Conservation (phyloP, 2,329 filamentous ascomycete genomes). For the Colletotrichum eleusines region DNA sequence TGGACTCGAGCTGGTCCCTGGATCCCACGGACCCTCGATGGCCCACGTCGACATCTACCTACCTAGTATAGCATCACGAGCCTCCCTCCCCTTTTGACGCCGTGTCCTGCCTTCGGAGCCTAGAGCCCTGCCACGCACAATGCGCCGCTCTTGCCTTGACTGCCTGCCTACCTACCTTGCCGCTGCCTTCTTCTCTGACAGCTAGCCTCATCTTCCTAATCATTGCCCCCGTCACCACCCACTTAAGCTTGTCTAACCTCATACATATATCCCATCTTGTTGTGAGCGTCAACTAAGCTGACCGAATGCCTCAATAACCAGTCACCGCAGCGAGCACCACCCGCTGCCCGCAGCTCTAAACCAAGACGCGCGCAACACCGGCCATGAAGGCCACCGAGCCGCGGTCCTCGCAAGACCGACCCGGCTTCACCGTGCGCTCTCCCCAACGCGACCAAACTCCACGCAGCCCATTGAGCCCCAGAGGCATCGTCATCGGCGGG, state of each 20-base stretch:
- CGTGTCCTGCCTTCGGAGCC: slow-evolving; percentile 21
- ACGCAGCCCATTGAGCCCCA: slow-evolving; percentile 32
- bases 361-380: slow-evolving; percentile 13
- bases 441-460: slow-evolving; percentile 31
- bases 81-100: slow-evolving; percentile 22
- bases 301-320: slow-evolving; percentile 38
- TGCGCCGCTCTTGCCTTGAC: slow-evolving; percentile 24
- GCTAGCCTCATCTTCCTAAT: slow-evolving; percentile 13
- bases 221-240: neutral
- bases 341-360: slow-evolving; percentile 40
- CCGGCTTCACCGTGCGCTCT: slow-evolving; percentile 35
- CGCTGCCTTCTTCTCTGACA: slow-evolving; percentile 17
- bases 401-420: slow-evolving; percentile 29
- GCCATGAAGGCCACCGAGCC: slow-evolving; percentile 47
- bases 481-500: slow-evolving; percentile 31
- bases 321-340: slow-evolving; percentile 42
- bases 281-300: slow-evolving; percentile 22
- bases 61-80: slow-evolving; percentile 9
- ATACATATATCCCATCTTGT: neutral
- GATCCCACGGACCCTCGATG: slow-evolving; percentile 36
- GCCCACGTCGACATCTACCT: slow-evolving; percentile 19
- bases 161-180: slow-evolving; percentile 7
- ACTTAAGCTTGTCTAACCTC: neutral
- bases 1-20: slow-evolving; percentile 5
- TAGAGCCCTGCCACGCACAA: slow-evolving; percentile 34